These are phyloP conservation scores for Herpotrichia juniperi DNA, from an alignment of 2,329 filamentous ascomycete genomes.

Conservation along the genomic window DNA sequence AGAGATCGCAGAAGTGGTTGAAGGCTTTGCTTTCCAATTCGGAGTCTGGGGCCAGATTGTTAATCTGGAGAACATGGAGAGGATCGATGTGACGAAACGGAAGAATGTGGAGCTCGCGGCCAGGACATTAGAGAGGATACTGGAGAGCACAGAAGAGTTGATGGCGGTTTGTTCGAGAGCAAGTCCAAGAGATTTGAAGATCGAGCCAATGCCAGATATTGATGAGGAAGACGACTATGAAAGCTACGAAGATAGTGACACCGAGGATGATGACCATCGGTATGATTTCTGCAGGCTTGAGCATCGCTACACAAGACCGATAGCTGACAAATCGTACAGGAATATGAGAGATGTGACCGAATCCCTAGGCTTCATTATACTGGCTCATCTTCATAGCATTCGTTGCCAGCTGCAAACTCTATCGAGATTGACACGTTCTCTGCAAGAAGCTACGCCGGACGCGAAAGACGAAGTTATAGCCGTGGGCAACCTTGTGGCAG, in stretches of 20 bases:
- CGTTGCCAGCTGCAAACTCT: slow-evolving; percentile 27
- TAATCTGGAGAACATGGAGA: slow-evolving; percentile 21
- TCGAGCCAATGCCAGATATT: slow-evolving; percentile 11
- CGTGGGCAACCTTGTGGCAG: slow-evolving; percentile 20
- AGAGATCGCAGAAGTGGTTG: slow-evolving; percentile 27
- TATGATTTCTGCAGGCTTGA: slow-evolving; percentile 1
- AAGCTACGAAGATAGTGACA: slow-evolving; percentile 8
- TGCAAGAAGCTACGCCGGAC: slow-evolving; percentile 32
- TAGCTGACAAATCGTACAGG: slow-evolving; percentile 10
- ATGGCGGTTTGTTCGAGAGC: slow-evolving; percentile 19
- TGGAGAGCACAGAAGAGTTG: slow-evolving; percentile 15
- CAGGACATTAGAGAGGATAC: slow-evolving; percentile 21
- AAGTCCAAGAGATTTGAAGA: slow-evolving; percentile 29
- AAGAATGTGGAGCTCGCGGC: slow-evolving; percentile 21
- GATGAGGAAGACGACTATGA: slow-evolving; percentile 15
- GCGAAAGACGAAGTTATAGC: slow-evolving; percentile 23
- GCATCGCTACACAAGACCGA: background rate
- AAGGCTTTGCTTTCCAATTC: slow-evolving; percentile 30
- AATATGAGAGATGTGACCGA: slow-evolving; percentile 23
- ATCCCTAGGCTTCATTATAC: slow-evolving; percentile 24
- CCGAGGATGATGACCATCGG: slow-evolving; percentile 4
- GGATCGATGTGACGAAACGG: slow-evolving; percentile 19
- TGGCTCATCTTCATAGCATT: slow-evolving; percentile 28
- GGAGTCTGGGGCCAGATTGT: slow-evolving; percentile 27
- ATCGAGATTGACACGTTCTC: slow-evolving; percentile 26